phyloP scores from a whole-genome alignment of 805 yeast genomes.

The Trichomonascus vanleenenianus region DNA sequence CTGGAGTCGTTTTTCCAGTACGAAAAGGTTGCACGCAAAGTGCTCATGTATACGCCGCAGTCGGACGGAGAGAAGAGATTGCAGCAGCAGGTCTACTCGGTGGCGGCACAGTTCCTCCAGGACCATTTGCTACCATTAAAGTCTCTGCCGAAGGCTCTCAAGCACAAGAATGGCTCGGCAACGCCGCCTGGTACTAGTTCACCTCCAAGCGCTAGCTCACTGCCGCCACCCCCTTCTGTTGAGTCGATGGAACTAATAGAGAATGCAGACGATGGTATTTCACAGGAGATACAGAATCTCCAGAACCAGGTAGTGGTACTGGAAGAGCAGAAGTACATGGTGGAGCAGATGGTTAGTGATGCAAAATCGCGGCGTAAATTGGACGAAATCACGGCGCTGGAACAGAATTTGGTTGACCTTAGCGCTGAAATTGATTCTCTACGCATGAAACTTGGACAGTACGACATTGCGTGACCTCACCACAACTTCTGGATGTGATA shows the following conservation, averaged over 20 bases:
- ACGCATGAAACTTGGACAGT: constrained; percentile 21
- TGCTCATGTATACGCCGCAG: constrained; percentile 29
- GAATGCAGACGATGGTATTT: background rate
- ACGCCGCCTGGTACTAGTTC: background rate
- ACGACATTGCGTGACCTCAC: background rate
- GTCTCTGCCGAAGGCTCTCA: constrained; percentile 42
- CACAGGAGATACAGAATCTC: constrained; percentile 29
- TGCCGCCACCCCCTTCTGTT: background rate
- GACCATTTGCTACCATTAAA: constrained; percentile 58
- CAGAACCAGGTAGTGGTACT: constrained; percentile 75
- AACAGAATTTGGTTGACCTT: constrained; percentile 51
- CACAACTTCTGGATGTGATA: too few species aligned
- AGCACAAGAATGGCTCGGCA: constrained; percentile 9
- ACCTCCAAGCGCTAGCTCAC: constrained; percentile 1
- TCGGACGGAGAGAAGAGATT: constrained; percentile 39
- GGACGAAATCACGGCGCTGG: constrained; percentile 63
- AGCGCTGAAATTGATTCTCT: constrained; percentile 36
- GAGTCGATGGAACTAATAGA: background rate
- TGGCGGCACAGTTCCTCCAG: constrained; percentile 55
- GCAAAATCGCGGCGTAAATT: constrained; percentile 62
- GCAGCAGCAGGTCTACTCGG: constrained; percentile 48
- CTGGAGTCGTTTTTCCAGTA: constrained; percentile 43
- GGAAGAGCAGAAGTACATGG: constrained; percentile 72
- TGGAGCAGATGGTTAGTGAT: constrained; percentile 54
- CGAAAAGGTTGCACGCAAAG: constrained; percentile 42